A percentile compares a stretch with the other conserved stretches of the same genome.
phyloP scores from a whole-genome alignment of 108 stramenopile genomes.

The Mediolabrus comicus region DNA sequence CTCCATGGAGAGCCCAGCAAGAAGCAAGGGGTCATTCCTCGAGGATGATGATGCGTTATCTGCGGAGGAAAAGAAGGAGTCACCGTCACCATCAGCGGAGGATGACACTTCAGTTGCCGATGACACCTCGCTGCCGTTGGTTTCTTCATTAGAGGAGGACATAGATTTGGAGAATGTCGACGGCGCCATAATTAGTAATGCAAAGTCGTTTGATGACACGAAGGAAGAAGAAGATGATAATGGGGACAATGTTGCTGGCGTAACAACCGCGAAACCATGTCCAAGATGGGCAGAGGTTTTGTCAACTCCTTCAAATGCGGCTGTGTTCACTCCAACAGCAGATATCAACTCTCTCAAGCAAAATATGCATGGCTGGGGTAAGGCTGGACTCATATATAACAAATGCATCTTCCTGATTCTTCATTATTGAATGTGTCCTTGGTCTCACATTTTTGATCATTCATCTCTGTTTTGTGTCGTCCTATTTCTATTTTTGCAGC shows the following conservation, averaged over 20 bases:
- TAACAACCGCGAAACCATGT: not conserved
- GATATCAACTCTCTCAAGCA: conserved; percentile 12
- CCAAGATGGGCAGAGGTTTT: conserved; percentile 24
- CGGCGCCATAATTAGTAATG: not conserved
- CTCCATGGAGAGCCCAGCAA: not conserved
- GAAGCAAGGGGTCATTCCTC: not conserved
- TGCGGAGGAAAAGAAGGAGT: not conserved
- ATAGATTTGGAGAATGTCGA: not conserved
- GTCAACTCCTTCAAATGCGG: conserved; percentile 8
- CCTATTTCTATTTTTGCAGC: not conserved
- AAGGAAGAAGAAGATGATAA: not conserved
- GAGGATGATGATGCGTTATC: not conserved
- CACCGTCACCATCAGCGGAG: too few species aligned
- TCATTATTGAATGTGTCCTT: too few species aligned
- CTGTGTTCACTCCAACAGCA: conserved; percentile 14
- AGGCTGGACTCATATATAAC: not conserved
- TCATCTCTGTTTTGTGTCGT: not conserved
- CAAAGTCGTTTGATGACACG: too few species aligned
- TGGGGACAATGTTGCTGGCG: not conserved
- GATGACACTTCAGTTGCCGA: not conserved
- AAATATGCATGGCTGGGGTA: conserved; percentile 33
- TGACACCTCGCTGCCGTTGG: not conserved
- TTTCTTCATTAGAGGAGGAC: not conserved
- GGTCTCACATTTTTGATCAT: not conserved
- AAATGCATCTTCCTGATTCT: too few species aligned